A percentile compares a stretch with the other conserved stretches of the same genome.
These are phyloP conservation scores for Pseudocercospora fijiensis DNA, from an alignment of 2,329 filamentous ascomycete genomes.

Conservation along the genomic window DNA sequence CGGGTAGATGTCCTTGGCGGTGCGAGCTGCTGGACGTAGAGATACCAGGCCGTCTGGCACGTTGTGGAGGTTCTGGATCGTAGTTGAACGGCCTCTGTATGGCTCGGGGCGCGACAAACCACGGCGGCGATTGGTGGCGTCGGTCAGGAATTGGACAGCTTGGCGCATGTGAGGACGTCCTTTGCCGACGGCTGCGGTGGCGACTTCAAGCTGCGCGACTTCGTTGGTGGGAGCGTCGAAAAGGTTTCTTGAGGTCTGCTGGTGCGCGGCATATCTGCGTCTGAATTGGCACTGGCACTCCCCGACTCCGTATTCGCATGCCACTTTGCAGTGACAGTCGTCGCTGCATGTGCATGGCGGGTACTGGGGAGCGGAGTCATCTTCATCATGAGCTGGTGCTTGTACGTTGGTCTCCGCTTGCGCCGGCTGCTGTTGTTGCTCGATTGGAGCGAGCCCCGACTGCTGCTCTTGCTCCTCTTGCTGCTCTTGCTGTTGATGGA, in stretches of 20 bases:
- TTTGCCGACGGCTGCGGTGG: neutral
- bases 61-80: neutral
- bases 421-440: neutral
- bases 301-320: neutral
- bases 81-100: neutral
- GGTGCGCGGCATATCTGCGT: neutral
- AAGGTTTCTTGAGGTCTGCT: neutral
- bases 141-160: neutral
- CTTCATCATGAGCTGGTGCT: neutral
- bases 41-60: neutral
- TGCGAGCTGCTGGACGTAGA: neutral
- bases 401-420: neutral
- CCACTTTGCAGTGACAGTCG: neutral
- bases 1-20: neutral
- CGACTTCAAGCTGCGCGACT: neutral
- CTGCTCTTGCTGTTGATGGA: neutral
- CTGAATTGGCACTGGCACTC: neutral
- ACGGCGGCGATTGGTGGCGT: neutral
- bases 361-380: neutral
- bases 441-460: neutral
- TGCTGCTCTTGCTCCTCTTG: neutral
- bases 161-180: neutral
- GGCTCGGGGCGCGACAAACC: neutral
- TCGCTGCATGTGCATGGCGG: neutral
- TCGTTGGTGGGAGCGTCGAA: neutral